A percentile compares a stretch with the other conserved stretches of the same genome.
phyloP scores from a whole-genome alignment of 139 green algal species.

The Chlamydomonas applanata region DNA sequence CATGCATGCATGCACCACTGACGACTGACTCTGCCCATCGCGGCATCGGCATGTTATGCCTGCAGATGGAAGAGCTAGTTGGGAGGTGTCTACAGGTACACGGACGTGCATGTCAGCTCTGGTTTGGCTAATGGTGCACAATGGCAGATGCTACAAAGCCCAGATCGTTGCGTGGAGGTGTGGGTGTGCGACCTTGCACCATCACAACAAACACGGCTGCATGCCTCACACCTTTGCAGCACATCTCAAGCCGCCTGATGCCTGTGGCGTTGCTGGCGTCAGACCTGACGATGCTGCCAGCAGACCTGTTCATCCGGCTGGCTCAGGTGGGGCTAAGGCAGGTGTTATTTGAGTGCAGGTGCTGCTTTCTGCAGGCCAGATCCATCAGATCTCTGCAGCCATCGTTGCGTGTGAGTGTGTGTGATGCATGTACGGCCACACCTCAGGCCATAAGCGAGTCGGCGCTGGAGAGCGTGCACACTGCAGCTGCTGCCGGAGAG shows the following conservation, averaged over 20 bases:
- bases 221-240: no score
- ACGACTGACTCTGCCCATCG: no score
- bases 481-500: no score
- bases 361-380: neutral
- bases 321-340: conserved; percentile 10
- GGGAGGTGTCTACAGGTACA: neutral
- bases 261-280: neutral
- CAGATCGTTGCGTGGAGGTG: neutral
- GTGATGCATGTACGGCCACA: no score
- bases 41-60: neutral
- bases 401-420: no score
- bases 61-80: conserved; percentile 4
- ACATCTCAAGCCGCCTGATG: neutral
- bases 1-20: conserved; percentile 6
- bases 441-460: no score
- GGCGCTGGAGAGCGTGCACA: no score
- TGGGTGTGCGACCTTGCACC: neutral
- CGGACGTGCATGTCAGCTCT: neutral
- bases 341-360: neutral
- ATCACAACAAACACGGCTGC: neutral
- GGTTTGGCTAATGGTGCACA: neutral
- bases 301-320: conserved; percentile 14
- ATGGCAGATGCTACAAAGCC: neutral
- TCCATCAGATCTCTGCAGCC: no score
- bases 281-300: conserved; percentile 19